Base-by-base conservation (phyloP, 306 rosid genomes). In the Fragaria vesca region DNA sequence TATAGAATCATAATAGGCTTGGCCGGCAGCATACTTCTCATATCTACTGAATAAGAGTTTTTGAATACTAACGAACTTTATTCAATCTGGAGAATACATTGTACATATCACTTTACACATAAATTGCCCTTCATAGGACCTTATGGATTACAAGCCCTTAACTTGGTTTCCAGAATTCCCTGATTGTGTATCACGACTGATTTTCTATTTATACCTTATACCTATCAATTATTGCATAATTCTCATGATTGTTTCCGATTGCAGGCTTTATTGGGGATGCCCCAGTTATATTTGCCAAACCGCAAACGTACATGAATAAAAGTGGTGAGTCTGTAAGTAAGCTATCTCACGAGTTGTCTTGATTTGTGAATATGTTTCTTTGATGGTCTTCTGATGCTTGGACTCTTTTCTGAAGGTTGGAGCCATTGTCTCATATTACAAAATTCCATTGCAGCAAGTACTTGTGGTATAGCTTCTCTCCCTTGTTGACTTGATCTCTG, bases 261-360 rank as follows among this genome's bases (percentile, higher is more conserved):
- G 67, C 90, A 95, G 97, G 99, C 65, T 81, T 74, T 79, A 77
- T 95, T 66, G 97, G 97, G 43, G 94, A 91, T 68, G 86, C 84
- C 70, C 97, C 99, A 0, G 84, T 95, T 47, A 85, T 95, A 80
- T 93, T 95, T 79, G 93, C 93, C 65, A 93, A 95, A 77, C 99
- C 99, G 45, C 97, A 93, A 80, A 95, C 97, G 76, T 95, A 83
- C 84, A 95, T 95, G 99, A 93, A 95, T 79, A 71, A 63, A 83
- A 93, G 99, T 70, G 99, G 99, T 84, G 93, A 91, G 93, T 95
- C 99, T 78, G 99, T 95, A 91, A 88, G 99, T 91, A 77, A 82
- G 77, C 87, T 73, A 66, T 70, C 85, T 36, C 70, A 80, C n/a
- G 52, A 77, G 73, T 52, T 83, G 42, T 36, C 43, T 76, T 69